These are phyloP conservation scores for Ilyonectria destructans DNA, from an alignment of 2,329 filamentous ascomycete genomes.

Conservation along the genomic window DNA sequence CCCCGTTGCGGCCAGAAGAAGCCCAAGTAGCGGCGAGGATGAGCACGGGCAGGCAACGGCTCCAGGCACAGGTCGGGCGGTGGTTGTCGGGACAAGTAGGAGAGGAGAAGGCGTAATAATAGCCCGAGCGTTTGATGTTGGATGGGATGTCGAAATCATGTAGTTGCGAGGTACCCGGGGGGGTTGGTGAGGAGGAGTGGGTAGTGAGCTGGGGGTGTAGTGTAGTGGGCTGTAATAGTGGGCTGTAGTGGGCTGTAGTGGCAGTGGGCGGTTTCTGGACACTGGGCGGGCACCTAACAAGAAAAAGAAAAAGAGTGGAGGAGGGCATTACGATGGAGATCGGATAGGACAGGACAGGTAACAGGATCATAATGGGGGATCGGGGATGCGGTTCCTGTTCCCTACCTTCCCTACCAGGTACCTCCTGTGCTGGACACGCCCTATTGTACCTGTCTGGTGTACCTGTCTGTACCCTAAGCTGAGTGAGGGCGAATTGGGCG, in stretches of 20 bases:
- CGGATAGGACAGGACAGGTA: background rate
- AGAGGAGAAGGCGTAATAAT: background rate
- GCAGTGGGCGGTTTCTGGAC: background rate
- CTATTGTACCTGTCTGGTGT: background rate
- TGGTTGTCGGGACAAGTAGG: conserved; percentile 31
- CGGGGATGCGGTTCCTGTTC: conserved; percentile 25
- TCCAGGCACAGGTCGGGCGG: conserved; percentile 11
- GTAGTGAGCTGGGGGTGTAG: background rate
- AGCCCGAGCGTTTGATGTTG: background rate
- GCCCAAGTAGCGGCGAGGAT: background rate
- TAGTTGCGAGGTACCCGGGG: conserved; percentile 20
- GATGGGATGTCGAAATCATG: conserved; percentile 8
- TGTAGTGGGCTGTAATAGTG: too few relatives aligned
- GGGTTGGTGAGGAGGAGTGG: background rate
- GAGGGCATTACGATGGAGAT: background rate
- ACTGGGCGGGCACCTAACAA: background rate
- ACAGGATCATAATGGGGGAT: background rate
- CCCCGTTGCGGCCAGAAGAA: background rate
- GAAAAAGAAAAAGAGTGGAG: background rate
- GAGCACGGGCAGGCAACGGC: conserved; percentile 25
- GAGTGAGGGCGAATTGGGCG: conserved; percentile 37
- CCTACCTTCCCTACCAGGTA: background rate
- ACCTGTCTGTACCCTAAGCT: background rate
- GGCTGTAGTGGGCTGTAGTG: background rate
- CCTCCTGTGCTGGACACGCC: too few relatives aligned